phyloP scores from a whole-genome alignment of 2,329 filamentous ascomycete genomes.

The Fusarium nurragi region DNA sequence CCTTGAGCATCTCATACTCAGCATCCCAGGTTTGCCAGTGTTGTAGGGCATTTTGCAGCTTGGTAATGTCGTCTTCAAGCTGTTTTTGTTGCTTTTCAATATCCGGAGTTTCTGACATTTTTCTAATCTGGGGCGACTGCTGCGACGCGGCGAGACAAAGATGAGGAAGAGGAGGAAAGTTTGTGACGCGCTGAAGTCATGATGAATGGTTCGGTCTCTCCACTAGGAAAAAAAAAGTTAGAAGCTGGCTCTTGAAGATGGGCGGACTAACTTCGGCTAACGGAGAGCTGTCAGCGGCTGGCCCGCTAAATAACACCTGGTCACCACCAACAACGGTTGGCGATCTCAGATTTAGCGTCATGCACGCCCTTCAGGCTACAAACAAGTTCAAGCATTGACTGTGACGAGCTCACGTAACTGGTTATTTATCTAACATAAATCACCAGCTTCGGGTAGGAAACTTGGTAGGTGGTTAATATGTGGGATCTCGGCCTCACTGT shows the following conservation, averaged over 20 bases:
- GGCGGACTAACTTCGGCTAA: slow-evolving; percentile 45
- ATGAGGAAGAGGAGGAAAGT: slow-evolving; percentile 14
- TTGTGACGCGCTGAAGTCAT: slow-evolving; percentile 16
- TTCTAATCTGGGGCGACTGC: slow-evolving; percentile 23
- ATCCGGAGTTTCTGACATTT: slow-evolving; percentile 65
- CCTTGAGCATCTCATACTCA: slow-evolving; percentile 89
- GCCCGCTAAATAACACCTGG: background rate
- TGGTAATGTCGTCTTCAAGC: slow-evolving; percentile 76
- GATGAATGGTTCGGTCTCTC: slow-evolving; percentile 22
- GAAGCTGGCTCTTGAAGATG: slow-evolving; percentile 11
- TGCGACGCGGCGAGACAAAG: slow-evolving; percentile 7
- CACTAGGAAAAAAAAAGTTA: slow-evolving; percentile 23
- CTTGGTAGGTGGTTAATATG: background rate
- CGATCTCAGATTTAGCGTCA: slow-evolving; percentile 14
- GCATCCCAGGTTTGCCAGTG: slow-evolving; percentile 93
- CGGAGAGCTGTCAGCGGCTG: background rate
- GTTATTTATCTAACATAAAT: background rate
- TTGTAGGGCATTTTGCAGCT: slow-evolving; percentile 78
- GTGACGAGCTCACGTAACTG: background rate
- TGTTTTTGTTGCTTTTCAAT: slow-evolving; percentile 79
- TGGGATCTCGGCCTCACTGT: background rate
- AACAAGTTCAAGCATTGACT: background rate
- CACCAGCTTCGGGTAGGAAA: no score
- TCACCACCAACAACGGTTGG: background rate
- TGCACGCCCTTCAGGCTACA: slow-evolving; percentile 24